Evolutionary conservation across 352 stramenopile species (phyloP).

Genomic region (Pythium dissotocum): DNA sequence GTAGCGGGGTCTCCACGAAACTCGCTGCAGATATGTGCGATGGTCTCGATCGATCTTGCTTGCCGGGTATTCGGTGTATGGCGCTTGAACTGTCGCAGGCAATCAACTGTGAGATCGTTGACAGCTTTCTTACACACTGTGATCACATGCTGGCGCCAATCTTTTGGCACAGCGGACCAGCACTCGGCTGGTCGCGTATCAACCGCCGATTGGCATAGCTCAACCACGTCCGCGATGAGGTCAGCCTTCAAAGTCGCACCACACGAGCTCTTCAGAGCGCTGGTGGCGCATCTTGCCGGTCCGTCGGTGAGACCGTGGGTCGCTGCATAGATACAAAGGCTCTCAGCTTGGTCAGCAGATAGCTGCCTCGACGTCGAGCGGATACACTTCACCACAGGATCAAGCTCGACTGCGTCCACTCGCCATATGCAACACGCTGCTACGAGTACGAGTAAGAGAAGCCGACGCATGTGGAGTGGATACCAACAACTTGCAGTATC

Average conservation of each 20-base stretch:
- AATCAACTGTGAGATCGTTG: constrained; percentile 34
- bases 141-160: constrained; percentile 25
- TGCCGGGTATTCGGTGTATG: constrained; percentile 2
- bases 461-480: not conserved
- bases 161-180: constrained; percentile 33
- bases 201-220: constrained; percentile 3
- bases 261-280: not conserved
- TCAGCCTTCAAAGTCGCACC: constrained; percentile 1
- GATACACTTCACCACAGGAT: constrained; percentile 4
- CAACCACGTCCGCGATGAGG: not conserved
- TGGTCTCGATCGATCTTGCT: not conserved
- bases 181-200: constrained; percentile 37
- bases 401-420: not conserved
- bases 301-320: constrained; percentile 6
- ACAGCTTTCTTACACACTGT: constrained; percentile 38
- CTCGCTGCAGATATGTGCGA: constrained; percentile 10
- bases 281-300: constrained; percentile 14
- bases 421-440: not conserved
- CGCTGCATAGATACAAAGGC: constrained; percentile 13
- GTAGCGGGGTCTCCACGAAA: constrained; percentile 18
- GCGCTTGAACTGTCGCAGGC: constrained; percentile 32
- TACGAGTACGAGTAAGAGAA: not conserved
- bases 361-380: constrained; percentile 2
- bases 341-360: not conserved
- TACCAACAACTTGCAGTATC: no score